phyloP scores from a whole-genome alignment of 306 rosid genomes.

The Adenanthera pavonina region DNA sequence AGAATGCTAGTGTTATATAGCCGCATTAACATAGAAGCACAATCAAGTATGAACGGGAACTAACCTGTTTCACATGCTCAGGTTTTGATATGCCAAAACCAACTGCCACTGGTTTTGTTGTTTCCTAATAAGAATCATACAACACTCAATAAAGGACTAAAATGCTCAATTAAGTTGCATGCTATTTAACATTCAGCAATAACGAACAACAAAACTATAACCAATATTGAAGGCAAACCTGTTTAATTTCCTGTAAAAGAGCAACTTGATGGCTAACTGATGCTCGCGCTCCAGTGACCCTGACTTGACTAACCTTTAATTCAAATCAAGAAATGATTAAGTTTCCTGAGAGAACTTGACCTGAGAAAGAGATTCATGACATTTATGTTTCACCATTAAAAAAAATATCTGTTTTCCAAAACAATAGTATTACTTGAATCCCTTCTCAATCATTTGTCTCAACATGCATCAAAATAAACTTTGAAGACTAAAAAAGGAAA shows the following conservation, averaged over 20 bases:
- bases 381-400: neutral
- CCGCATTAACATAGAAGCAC: conserved; percentile 28
- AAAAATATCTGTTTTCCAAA: no score
- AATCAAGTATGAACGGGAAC: conserved; percentile 14
- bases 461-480: neutral
- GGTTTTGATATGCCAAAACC: conserved; percentile 95
- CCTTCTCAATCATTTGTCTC: neutral
- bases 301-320: conserved; percentile 82
- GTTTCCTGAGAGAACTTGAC: conserved; percentile 16
- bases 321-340: conserved; percentile 35
- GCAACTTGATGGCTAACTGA: conserved; percentile 69
- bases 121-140: conserved; percentile 51
- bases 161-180: neutral
- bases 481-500: no score
- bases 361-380: neutral
- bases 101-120: conserved; percentile 90
- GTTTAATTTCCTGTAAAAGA: conserved; percentile 75
- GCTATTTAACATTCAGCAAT: conserved; percentile 17
- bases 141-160: neutral
- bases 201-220: neutral
- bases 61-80: conserved; percentile 87
- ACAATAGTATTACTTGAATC: neutral
- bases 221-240: conserved; percentile 57
- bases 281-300: conserved; percentile 92
- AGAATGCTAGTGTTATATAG: neutral